Conservation (phyloP, 768 basidiomycete genomes). For the Lyophyllum shimeji region DNA sequence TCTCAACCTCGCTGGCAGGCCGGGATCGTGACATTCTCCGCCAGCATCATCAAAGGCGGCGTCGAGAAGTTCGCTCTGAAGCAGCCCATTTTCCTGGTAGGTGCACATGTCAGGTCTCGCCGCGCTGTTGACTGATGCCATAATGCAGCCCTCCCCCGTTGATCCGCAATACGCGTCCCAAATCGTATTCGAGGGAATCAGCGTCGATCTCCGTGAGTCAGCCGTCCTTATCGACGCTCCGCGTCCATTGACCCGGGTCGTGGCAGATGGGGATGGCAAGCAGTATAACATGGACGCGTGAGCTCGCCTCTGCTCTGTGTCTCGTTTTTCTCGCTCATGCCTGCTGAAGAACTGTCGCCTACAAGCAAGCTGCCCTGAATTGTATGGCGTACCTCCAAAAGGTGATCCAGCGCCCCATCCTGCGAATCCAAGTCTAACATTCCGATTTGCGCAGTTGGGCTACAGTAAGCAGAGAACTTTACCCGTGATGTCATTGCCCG, state of each 20-base stretch:
- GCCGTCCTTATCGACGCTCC: too few relatives aligned
- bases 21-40: slow-evolving; percentile 70
- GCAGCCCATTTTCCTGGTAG: slow-evolving; percentile 73
- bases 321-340: background rate
- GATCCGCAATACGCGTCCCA: slow-evolving; percentile 77
- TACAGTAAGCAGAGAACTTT: slow-evolving; percentile 58
- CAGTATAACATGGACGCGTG: slow-evolving; percentile 81
- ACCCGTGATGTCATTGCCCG: background rate
- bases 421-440: background rate
- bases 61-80: slow-evolving; percentile 72
- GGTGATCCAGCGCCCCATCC: slow-evolving; percentile 30
- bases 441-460: slow-evolving; percentile 46
- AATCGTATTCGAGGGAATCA: slow-evolving; percentile 75
- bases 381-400: slow-evolving; percentile 73
- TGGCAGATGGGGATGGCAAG: slow-evolving; percentile 66
- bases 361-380: slow-evolving; percentile 78
- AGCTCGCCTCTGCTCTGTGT: slow-evolving; percentile 18
- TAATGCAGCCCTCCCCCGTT: slow-evolving; percentile 61
- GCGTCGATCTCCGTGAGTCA: slow-evolving; percentile 64
- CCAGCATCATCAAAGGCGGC: slow-evolving; percentile 72
- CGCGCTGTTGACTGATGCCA: background rate
- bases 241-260: background rate
- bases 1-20: slow-evolving; percentile 42
- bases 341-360: slow-evolving; percentile 61
- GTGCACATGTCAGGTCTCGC: slow-evolving; percentile 13